A percentile compares a stretch with the other conserved stretches of the same genome.
These are phyloP conservation scores for Tetrapisispora taiwanensis DNA, from an alignment of 805 yeast genomes.

Conservation along the genomic window DNA sequence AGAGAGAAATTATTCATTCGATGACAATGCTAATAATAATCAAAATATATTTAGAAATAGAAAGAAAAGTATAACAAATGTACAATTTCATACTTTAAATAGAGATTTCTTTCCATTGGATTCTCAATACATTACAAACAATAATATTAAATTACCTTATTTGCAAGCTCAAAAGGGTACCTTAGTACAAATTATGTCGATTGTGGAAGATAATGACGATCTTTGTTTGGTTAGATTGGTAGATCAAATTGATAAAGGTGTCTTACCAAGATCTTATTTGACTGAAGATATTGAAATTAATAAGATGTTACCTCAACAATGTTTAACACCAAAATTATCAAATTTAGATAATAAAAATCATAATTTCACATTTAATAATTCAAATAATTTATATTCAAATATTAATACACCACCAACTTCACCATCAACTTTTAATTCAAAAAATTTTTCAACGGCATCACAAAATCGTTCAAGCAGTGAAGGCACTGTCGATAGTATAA, in stretches of 20 bases:
- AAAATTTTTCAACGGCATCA: slow-evolving; percentile 9
- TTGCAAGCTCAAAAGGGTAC: slow-evolving; percentile 4
- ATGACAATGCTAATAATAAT: background rate
- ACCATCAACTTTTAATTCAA: slow-evolving; percentile 13
- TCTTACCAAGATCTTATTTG: slow-evolving; percentile 8
- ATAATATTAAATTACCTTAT: background rate
- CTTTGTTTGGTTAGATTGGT: slow-evolving; percentile 10
- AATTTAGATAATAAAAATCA: background rate
- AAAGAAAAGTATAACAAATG: background rate
- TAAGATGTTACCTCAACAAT: background rate
- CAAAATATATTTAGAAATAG: background rate
- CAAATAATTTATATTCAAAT: background rate
- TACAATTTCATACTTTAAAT: slow-evolving; percentile 3
- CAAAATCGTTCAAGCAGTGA: slow-evolving; percentile 6
- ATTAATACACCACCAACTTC: slow-evolving; percentile 16
- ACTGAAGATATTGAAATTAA: slow-evolving; percentile 8
- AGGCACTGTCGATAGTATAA: background rate
- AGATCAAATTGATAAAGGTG: slow-evolving; percentile 10
- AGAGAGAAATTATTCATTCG: background rate
- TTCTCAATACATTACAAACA: background rate
- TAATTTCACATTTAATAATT: background rate
- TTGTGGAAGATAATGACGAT: slow-evolving; percentile 3
- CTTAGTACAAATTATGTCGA: slow-evolving; percentile 11
- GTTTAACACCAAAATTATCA: background rate
- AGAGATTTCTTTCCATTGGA: slow-evolving; percentile 3